Base-by-base conservation (phyloP, 768 basidiomycete genomes). In the Rhodotorula kratochvilovae region DNA sequence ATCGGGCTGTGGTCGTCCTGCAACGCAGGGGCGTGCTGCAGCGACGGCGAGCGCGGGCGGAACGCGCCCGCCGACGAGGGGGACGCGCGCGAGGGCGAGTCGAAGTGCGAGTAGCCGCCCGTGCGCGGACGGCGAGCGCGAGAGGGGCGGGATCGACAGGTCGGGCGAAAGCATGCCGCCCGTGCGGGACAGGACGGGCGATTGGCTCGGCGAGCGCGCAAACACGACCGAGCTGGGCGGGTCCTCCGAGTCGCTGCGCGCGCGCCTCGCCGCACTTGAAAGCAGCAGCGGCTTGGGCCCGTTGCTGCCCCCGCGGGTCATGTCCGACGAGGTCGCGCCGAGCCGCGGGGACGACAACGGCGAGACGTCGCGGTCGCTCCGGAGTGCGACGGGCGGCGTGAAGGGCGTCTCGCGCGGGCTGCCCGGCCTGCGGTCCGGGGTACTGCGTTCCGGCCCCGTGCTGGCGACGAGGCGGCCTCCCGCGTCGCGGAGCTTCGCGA, bases 281-380 rank as follows among this genome's bases (percentile, higher is more conserved):
- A 75, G 60, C 7, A 75, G 57, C 1, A 75, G 61, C 0, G 73
- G 73, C 31, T 66, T 68, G 12, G 73, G 73, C 1, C 70, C 73
- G 48, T 27, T 59, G 31, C 39, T 29, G 19, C 29, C 36, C 12
- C 2, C 2, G 25, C 57, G 19, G 4, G 57, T 27, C 43, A 46
- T 29, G 45, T 55, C 61, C 27, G n/a, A 17, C 4, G 56, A 55
- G 12, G 45, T 8, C 21, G 46, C 23, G 42, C 48, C 55, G 48
- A 62, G 3, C 13, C 31, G 12, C 23, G 55, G 45, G n/a, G 67
- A 36, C 10, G 60, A 25, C 2, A 51, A 27, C 16, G 45, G 57
- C 19, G 39, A 29, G 25, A 31, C 23, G 31, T 17, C n/a, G 10
- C 65, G 17, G 27, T 25, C 31, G 15, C 61, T n/a, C n/a, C 45